These are phyloP conservation scores for Mortierella sp. DNA, from an alignment of 371 early-diverging fungal genomes.

Conservation along the genomic window DNA sequence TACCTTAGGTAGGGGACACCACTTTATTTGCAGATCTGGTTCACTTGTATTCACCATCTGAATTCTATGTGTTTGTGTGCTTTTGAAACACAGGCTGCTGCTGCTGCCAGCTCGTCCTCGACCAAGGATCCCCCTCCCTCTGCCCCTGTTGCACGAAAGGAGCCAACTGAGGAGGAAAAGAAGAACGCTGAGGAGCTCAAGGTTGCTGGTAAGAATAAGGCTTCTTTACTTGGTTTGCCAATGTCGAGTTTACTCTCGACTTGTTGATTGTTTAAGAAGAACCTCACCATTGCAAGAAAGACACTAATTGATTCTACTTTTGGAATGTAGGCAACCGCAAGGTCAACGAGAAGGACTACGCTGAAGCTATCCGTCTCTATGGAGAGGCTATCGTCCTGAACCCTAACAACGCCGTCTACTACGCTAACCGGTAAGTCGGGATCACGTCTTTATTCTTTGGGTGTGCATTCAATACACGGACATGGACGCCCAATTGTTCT, in stretches of 20 bases:
- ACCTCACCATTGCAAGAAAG: no score
- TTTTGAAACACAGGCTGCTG: constrained; percentile 16
- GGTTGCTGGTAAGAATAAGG: constrained; percentile 62
- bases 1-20: neutral
- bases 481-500: neutral
- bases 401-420: constrained; percentile 89
- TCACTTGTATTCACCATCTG: neutral
- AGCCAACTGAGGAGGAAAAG: constrained; percentile 69
- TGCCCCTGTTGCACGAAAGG: constrained; percentile 22
- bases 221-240: neutral
- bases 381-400: constrained; percentile 91
- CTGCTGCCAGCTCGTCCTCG: constrained; percentile 20
- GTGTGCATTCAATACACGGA: neutral
- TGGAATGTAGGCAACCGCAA: constrained; percentile 75
- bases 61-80: neutral
- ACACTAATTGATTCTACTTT: no score
- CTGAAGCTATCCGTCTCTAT: constrained; percentile 89
- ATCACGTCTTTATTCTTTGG: neutral
- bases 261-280: no score
- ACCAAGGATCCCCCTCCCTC: no score
- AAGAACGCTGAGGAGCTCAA: constrained; percentile 89
- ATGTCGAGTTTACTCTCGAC: no score
- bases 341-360: constrained; percentile 83
- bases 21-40: constrained; percentile 1
- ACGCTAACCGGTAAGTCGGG: constrained; percentile 84